phyloP scores from a whole-genome alignment of 192 early-diverging fungal species.

The Cladochytrium replicatum region DNA sequence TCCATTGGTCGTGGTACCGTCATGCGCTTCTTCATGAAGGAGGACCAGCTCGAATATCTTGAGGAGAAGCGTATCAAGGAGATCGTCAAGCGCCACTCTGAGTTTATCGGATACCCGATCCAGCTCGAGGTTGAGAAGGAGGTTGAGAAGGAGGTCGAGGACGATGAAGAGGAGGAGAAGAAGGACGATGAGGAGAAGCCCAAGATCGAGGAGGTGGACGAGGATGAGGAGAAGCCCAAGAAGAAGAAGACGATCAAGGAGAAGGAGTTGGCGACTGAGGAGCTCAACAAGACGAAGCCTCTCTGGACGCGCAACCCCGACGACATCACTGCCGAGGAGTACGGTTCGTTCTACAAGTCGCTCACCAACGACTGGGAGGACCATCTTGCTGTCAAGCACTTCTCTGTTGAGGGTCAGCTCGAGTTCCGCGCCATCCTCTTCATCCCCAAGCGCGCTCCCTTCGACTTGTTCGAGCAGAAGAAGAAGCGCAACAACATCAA shows the following conservation, averaged over 20 bases:
- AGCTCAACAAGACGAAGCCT: slow-evolving; percentile 80
- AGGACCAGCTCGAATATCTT: slow-evolving; percentile 95
- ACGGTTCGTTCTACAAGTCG: slow-evolving; percentile 97
- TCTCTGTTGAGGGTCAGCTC: slow-evolving; percentile 98
- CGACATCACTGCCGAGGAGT: slow-evolving; percentile 92
- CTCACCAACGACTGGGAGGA: slow-evolving; percentile 99
- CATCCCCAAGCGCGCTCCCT: slow-evolving; percentile 91
- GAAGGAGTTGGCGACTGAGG: slow-evolving; percentile 56
- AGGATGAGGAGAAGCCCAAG: slow-evolving; percentile 40
- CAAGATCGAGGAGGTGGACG: slow-evolving; percentile 63
- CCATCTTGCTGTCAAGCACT: slow-evolving; percentile 95
- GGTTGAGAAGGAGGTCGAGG: slow-evolving; percentile 95
- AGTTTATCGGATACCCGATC: slow-evolving; percentile 99
- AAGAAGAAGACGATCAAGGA: slow-evolving; percentile 62
- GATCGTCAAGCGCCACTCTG: slow-evolving; percentile 99
- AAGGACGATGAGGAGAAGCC: slow-evolving; percentile 50
- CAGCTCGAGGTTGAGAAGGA: slow-evolving; percentile 94
- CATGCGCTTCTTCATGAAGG: slow-evolving; percentile 96
- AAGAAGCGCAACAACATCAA: slow-evolving; percentile 99
- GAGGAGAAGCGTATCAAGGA: slow-evolving; percentile 99
- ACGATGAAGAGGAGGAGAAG: slow-evolving; percentile 69
- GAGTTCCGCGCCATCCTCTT: slow-evolving; percentile 99
- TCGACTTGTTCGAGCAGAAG: slow-evolving; percentile 96
- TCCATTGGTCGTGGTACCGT: slow-evolving; percentile 90
- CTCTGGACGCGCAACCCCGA: slow-evolving; percentile 99